These are phyloP conservation scores for Auriscalpium orientale DNA, from an alignment of 768 basidiomycete genomes.

Conservation along the genomic window DNA sequence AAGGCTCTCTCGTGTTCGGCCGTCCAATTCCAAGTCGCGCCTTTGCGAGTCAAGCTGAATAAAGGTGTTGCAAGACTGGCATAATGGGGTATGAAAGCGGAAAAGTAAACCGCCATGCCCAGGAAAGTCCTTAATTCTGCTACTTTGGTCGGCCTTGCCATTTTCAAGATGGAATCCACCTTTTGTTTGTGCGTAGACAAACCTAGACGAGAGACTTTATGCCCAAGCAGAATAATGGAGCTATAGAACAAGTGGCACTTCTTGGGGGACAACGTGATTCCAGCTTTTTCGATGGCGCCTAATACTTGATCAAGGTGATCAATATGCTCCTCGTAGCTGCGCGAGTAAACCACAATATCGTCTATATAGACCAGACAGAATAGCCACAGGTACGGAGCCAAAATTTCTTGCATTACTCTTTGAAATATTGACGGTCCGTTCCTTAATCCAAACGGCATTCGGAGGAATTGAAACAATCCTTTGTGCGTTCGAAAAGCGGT, in stretches of 20 bases:
- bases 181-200: slow-evolving; percentile 32
- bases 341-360: slow-evolving; percentile 6
- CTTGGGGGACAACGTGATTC: slow-evolving; percentile 25
- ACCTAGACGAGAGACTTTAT: slow-evolving; percentile 31
- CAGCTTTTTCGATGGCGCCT: slow-evolving; percentile 14
- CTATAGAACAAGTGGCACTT: slow-evolving; percentile 30
- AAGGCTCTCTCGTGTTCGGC: slow-evolving; percentile 15
- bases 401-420: neutral
- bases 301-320: slow-evolving; percentile 24
- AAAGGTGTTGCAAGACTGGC: slow-evolving; percentile 19
- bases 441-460: too few relatives aligned
- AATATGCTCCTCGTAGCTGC: slow-evolving; percentile 1
- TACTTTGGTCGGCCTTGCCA: slow-evolving; percentile 13
- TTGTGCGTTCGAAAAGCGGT: slow-evolving; percentile 27
- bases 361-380: slow-evolving; percentile 9
- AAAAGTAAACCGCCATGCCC: slow-evolving; percentile 22
- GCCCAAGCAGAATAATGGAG: slow-evolving; percentile 29
- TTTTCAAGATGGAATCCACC: slow-evolving; percentile 25
- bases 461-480: too few relatives aligned
- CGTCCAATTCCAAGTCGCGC: slow-evolving; percentile 15
- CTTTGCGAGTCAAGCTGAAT: slow-evolving; percentile 18
- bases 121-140: slow-evolving; percentile 18
- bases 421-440: too few relatives aligned
- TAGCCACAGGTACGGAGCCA: slow-evolving; percentile 3
- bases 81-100: slow-evolving; percentile 19